phyloP scores from a whole-genome alignment of 2,329 filamentous ascomycete species.

The Colletotrichum chrysophilum region DNA sequence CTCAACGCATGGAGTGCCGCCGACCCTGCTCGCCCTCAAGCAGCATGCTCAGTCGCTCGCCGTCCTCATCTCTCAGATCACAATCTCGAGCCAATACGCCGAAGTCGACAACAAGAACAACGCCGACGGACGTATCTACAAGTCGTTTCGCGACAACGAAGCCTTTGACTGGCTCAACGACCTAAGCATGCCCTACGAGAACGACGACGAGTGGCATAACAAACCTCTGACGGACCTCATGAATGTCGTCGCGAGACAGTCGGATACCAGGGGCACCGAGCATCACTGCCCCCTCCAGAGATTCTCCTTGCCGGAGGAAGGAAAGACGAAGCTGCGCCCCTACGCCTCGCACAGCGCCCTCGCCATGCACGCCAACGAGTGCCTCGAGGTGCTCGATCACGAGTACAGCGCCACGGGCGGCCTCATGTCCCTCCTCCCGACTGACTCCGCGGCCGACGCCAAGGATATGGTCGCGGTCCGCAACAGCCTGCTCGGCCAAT shows the following conservation, averaged over 20 bases:
- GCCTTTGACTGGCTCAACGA: slow-evolving; percentile 64
- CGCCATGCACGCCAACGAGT: slow-evolving; percentile 62
- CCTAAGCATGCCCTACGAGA: slow-evolving; percentile 52
- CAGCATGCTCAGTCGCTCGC: slow-evolving; percentile 64
- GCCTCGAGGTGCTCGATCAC: slow-evolving; percentile 65
- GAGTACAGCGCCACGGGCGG: slow-evolving; percentile 62
- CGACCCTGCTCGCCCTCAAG: slow-evolving; percentile 63
- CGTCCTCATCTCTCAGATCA: slow-evolving; percentile 55
- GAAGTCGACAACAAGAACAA: slow-evolving; percentile 30
- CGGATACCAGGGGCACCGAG: slow-evolving; percentile 44
- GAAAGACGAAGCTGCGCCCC: slow-evolving; percentile 32
- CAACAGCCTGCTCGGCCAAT: slow-evolving; percentile 61
- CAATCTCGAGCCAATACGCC: slow-evolving; percentile 37
- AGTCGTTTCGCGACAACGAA: slow-evolving; percentile 44
- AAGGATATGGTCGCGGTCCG: slow-evolving; percentile 48
- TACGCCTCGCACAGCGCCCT: slow-evolving; percentile 55
- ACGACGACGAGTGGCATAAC: slow-evolving; percentile 51
- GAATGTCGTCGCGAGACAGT: slow-evolving; percentile 49
- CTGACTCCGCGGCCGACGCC: slow-evolving; percentile 35
- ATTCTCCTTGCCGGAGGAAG: slow-evolving; percentile 21
- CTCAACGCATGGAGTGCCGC: slow-evolving; percentile 54
- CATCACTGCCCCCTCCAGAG: slow-evolving; percentile 52
- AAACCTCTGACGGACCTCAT: slow-evolving; percentile 49
- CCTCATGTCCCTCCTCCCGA: slow-evolving; percentile 58
- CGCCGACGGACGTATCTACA: slow-evolving; percentile 1